Percentiles rank a stretch among this genome's conserved stretches.
Evolutionary conservation across 495 filamentous ascomycete species (phyloP).

Genomic region (Bathelium albidoporum): DNA sequence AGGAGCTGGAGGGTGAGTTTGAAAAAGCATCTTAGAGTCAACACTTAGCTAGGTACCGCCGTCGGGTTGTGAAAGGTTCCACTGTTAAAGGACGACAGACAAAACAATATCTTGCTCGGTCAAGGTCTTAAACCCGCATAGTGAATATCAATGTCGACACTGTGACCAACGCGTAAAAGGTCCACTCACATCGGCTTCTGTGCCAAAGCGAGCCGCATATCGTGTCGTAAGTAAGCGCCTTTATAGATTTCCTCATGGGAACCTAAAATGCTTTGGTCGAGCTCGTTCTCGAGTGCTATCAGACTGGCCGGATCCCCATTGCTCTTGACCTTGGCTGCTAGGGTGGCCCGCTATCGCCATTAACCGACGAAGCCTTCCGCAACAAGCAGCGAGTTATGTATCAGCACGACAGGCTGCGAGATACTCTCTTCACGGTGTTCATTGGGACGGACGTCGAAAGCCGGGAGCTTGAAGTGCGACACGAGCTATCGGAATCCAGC

Average conservation of each 20-base stretch:
- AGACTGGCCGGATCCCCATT: not conserved
- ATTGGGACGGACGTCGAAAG: not conserved
- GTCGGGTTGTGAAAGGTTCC: too few species aligned
- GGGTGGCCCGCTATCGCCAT: not conserved
- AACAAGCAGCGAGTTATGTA: not conserved
- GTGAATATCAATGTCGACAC: not conserved
- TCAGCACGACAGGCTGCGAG: not conserved
- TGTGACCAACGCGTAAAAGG: not conserved
- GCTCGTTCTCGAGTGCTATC: not conserved
- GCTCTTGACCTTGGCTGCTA: not conserved
- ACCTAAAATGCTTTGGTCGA: not conserved
- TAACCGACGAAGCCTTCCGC: not conserved
- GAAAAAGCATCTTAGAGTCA: not conserved
- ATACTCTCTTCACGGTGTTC: not conserved
- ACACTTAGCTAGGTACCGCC: too few species aligned
- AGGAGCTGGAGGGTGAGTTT: not conserved
- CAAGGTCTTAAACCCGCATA: too few species aligned
- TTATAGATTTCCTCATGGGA: not conserved
- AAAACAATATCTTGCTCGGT: too few species aligned
- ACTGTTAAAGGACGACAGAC: too few species aligned
- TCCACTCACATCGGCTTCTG: not conserved
- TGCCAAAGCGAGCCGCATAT: not conserved
- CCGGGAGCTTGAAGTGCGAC: not conserved
- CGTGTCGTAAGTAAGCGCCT: not conserved
- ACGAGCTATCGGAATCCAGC: not conserved